Conservation (phyloP, 73 alveolate species). For the Blepharisma japonicum region DNA sequence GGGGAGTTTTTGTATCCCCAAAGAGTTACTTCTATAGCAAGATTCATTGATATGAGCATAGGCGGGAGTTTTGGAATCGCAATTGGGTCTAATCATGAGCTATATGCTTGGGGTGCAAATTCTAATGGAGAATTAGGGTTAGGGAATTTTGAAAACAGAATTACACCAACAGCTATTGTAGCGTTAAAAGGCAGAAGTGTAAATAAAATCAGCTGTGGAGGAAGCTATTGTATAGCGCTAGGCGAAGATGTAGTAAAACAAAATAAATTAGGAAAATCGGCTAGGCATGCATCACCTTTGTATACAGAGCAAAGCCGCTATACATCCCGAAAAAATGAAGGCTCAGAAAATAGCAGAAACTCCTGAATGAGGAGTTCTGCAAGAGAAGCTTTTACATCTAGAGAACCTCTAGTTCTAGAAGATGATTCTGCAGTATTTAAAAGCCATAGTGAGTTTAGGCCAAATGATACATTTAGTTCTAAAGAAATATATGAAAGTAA, state of each 20-base stretch:
- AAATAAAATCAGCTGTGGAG: constrained; percentile 35
- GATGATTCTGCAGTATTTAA: too few species aligned
- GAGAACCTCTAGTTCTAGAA: too few species aligned
- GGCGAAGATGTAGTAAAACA: constrained; percentile 14
- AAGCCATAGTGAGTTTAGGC: too few species aligned
- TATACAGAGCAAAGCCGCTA: too few species aligned
- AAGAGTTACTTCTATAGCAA: constrained; percentile 28
- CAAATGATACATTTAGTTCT: too few species aligned
- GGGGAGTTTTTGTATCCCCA: constrained; percentile 42
- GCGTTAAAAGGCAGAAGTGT: constrained; percentile 40
- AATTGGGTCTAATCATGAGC: constrained; percentile 34
- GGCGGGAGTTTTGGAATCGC: constrained; percentile 43
- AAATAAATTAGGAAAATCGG: not conserved
- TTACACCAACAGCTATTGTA: constrained; percentile 37
- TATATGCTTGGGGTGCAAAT: constrained; percentile 54
- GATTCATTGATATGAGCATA: constrained; percentile 33
- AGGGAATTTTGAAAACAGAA: constrained; percentile 40
- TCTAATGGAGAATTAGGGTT: constrained; percentile 49
- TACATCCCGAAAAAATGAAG: too few species aligned
- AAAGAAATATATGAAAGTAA: too few species aligned
- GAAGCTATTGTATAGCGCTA: constrained; percentile 27
- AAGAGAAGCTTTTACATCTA: too few species aligned
- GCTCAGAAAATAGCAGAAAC: too few species aligned
- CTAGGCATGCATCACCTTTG: too few species aligned
- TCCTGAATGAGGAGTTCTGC: too few species aligned